Percentiles rank a stretch among this genome's conserved stretches.
Conservation (phyloP, 257 asterid genomes). For the Solanum arcanum region DNA sequence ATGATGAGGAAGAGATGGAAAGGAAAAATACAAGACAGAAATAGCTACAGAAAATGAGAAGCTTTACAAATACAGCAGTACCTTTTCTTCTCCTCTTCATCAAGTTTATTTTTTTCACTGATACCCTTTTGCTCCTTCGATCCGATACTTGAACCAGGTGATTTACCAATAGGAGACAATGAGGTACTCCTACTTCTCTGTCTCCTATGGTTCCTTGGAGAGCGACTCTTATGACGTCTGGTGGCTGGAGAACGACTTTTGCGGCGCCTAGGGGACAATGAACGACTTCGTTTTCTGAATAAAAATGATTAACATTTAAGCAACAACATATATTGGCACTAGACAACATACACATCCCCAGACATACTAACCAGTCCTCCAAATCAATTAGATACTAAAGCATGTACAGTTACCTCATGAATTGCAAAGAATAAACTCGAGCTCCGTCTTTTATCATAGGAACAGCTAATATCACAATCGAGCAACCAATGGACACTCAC, state of each 20-base stretch:
- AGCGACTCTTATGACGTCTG: conserved; percentile 66
- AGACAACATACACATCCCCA: conserved; percentile 16
- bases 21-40: not conserved
- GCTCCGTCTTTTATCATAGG: conserved; percentile 86
- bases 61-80: conserved; percentile 17
- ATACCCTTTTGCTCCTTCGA: conserved; percentile 59
- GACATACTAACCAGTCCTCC: conserved; percentile 32
- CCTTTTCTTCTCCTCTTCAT: conserved; percentile 89
- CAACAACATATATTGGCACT: conserved; percentile 18
- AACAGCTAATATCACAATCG: conserved; percentile 80
- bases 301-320: conserved; percentile 38
- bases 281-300: conserved; percentile 77
- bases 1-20: not conserved
- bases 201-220: conserved; percentile 54
- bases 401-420: conserved; percentile 88
- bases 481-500: conserved; percentile 80
- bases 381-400: conserved; percentile 24
- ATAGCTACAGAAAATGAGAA: not conserved
- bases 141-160: conserved; percentile 42
- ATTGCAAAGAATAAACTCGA: conserved; percentile 79
- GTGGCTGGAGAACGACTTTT: conserved; percentile 67
- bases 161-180: conserved; percentile 33
- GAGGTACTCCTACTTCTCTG: conserved; percentile 52
- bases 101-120: conserved; percentile 54
- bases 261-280: conserved; percentile 53